Evolutionary conservation across 2,329 filamentous ascomycete genomes (phyloP), one percentile per base, ranked within the genome.

Genomic region (Pseudogymnoascus sp.): DNA sequence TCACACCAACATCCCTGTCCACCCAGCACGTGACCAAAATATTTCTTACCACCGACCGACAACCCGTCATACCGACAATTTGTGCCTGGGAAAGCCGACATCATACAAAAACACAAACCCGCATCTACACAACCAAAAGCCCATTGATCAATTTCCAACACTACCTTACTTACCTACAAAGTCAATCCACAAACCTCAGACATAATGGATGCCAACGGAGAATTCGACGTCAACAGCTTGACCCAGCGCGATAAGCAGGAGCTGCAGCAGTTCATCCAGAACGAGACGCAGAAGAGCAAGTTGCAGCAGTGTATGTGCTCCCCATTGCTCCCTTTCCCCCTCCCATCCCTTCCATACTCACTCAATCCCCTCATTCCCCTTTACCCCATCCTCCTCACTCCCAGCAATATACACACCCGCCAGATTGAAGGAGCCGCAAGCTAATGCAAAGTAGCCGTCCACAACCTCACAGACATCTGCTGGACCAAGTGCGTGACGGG

Each of bases 401-500:
- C 28, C 28, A 30, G 4, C 28, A 7, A 30, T 30, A 7, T 4
- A 30, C 28, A 30, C 28, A 30, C 4, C 28, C 28, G 28, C 28
- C 28, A 30, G 28, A 30, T 32, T 7, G 16, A 22, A 50, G 28
- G n/a, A n/a, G 22, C 2, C 2, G 3, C 22, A 58, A 25, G 37
- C 32, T 20, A 84, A 81, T 79, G 71, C 79, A 81, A 11, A 81
- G 84, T 70, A 85, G 85, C 80, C n/a, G 82, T 88, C 63, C 86
- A 88, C 74, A 76, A 77, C 66, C 77, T 88, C 35, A 85, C 84
- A 43, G 88, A 94, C 69, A 83, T 89, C 63, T 99, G 94, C 83
- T 99, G 92, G 86, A 91, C 87, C 72, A 97, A 97, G 78, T 99
- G 94, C 79, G 80, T 97, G 64, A 88, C 89, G 7, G 79, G 85